Evolutionary conservation across 164 flowering plant species (phyloP).

Genomic region (Kalanchoe fedtschenkoi): DNA sequence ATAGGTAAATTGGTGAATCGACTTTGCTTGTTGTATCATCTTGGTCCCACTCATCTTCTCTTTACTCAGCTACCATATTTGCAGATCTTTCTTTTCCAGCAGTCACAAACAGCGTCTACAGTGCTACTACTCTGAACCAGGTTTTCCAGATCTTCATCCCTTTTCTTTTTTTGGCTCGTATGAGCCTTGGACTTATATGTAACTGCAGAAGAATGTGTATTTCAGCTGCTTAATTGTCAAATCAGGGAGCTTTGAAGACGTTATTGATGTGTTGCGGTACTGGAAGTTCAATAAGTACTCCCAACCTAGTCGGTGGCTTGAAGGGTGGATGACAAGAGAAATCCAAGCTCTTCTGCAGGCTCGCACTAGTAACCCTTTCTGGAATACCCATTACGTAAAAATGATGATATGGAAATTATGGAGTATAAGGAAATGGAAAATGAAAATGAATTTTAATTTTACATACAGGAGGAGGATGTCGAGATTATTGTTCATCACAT

Average conservation of each 20-base stretch:
- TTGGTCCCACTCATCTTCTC: neutral
- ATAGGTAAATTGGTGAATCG: constrained; percentile 27
- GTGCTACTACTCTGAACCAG: constrained; percentile 64
- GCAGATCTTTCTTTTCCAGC: constrained; percentile 48
- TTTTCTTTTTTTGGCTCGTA: neutral
- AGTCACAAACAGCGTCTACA: constrained; percentile 62
- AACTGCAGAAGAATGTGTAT: neutral
- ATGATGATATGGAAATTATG: neutral
- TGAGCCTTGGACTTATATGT: neutral
- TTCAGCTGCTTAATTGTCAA: constrained; percentile 10
- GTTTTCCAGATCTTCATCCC: constrained; percentile 17
- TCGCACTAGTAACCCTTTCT: neutral
- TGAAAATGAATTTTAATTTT: neutral
- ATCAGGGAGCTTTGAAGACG: constrained; percentile 37
- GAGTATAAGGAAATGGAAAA: neutral
- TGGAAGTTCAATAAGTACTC: constrained; percentile 61
- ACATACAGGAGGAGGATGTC: constrained; percentile 57
- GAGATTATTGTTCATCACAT: constrained; percentile 59
- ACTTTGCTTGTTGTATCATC: neutral
- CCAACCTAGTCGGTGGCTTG: constrained; percentile 52
- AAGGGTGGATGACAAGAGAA: constrained; percentile 69
- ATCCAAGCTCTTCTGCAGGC: constrained; percentile 77
- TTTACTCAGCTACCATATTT: neutral
- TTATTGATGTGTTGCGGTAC: constrained; percentile 34
- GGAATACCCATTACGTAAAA: too few relatives aligned